Evolutionary conservation across 164 flowering plant genomes (phyloP).

Genomic region (Hamamelis virginiana): DNA sequence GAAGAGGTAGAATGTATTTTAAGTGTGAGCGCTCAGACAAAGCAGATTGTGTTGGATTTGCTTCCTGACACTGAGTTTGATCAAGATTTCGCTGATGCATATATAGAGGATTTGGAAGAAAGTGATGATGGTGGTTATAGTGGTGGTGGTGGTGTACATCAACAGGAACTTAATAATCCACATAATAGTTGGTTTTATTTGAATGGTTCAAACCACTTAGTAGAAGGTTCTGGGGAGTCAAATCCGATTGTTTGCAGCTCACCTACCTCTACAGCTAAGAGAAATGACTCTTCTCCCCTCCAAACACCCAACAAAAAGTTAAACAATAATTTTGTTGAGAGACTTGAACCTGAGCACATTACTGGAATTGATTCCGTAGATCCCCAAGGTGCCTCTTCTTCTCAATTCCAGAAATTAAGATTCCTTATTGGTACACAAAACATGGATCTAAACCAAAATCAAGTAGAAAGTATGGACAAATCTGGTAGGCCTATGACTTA

Average conservation of each 20-base stretch:
- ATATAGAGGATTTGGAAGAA: constrained; percentile 59
- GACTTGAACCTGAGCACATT: constrained; percentile 9
- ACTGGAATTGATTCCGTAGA: constrained; percentile 6
- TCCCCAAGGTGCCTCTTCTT: constrained; percentile 1
- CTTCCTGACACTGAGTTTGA: constrained; percentile 42
- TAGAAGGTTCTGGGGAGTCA: constrained; percentile 52
- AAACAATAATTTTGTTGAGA: constrained; percentile 7
- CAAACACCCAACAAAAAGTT: constrained; percentile 4
- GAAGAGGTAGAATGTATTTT: constrained; percentile 65
- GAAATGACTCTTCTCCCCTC: constrained; percentile 7
- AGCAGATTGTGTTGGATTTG: constrained; percentile 57
- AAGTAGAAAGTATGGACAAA: background rate
- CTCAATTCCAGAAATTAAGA: constrained; percentile 12
- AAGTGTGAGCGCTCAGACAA: constrained; percentile 54
- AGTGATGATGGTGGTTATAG: constrained; percentile 34
- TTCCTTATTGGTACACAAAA: constrained; percentile 8
- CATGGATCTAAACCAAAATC: constrained; percentile 3
- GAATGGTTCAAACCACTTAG: constrained; percentile 18
- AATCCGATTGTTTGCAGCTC: constrained; percentile 9
- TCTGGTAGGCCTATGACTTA: background rate
- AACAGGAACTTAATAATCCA: background rate
- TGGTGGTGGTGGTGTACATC: constrained; percentile 8
- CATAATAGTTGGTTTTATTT: constrained; percentile 14
- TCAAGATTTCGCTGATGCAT: constrained; percentile 61
- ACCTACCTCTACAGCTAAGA: background rate